Conservation (phyloP, 2,329 filamentous ascomycete species). For the Phyllosticta citribraziliensis region DNA sequence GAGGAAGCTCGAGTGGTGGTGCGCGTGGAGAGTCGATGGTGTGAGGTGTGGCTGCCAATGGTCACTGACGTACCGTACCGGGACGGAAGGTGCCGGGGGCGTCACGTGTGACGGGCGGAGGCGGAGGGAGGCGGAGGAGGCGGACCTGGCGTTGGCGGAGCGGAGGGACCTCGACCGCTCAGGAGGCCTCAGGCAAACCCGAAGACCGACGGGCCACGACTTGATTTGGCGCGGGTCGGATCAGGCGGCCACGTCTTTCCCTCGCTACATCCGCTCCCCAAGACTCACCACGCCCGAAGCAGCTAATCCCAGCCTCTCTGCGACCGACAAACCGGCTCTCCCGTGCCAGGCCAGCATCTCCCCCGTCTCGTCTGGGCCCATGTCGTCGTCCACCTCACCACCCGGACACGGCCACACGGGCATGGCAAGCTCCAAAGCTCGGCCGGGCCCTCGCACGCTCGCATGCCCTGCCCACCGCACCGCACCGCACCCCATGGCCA, state of each 20-base stretch:
- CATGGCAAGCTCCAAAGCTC: neutral
- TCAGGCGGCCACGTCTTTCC: neutral
- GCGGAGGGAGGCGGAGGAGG: too few species aligned
- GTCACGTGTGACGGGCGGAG: neutral
- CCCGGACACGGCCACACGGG: too few species aligned
- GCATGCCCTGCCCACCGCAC: neutral
- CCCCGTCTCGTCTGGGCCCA: neutral
- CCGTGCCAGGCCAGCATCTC: slow-evolving; percentile 3
- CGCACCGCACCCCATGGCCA: too few species aligned
- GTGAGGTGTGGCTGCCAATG: neutral
- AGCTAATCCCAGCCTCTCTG: too few species aligned
- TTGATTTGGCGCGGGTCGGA: neutral
- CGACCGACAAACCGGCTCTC: neutral
- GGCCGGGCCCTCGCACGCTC: neutral
- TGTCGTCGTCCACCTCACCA: too few species aligned
- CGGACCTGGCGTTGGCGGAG: neutral
- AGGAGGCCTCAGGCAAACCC: too few species aligned
- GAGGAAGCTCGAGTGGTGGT: neutral
- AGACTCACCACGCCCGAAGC: too few species aligned
- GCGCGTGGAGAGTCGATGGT: neutral
- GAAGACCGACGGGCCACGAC: neutral
- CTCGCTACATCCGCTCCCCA: too few species aligned
- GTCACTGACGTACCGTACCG: slow-evolving; percentile 8
- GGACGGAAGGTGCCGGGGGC: neutral
- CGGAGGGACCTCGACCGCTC: neutral